Evolutionary conservation across 805 yeast species (phyloP).

Genomic region (Candida berthetii): DNA sequence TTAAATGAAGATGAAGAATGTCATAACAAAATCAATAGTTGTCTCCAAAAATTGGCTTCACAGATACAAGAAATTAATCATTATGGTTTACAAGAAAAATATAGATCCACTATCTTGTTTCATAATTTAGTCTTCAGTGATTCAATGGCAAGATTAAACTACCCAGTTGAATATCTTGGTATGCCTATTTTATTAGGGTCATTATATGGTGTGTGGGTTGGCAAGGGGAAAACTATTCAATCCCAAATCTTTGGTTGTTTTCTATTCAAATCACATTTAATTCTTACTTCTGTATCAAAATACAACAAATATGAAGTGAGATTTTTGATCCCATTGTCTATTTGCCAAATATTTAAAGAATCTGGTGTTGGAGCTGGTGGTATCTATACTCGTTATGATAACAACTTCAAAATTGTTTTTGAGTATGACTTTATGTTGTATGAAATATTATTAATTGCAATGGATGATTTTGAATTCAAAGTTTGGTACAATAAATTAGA

Average conservation of each 20-base stretch:
- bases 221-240: constrained; percentile 7
- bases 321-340: constrained; percentile 43
- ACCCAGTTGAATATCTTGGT: constrained; percentile 42
- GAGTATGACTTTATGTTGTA: constrained; percentile 34
- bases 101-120: constrained; percentile 10
- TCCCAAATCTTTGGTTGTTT: constrained; percentile 27
- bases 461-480: constrained; percentile 25
- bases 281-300: constrained; percentile 27
- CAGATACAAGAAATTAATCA: constrained; percentile 24
- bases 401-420: constrained; percentile 37
- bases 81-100: constrained; percentile 18
- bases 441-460: constrained; percentile 36
- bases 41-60: constrained; percentile 12
- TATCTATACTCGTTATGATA: constrained; percentile 23
- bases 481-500: constrained; percentile 35
- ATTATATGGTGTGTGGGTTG: constrained; percentile 32
- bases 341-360: constrained; percentile 20
- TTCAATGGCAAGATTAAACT: constrained; percentile 7
- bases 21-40: constrained; percentile 9
- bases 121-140: constrained; percentile 8
- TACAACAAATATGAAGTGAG: constrained; percentile 24
- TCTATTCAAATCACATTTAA: constrained; percentile 45
- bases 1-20: constrained; percentile 12
- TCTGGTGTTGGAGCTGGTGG: constrained; percentile 22
- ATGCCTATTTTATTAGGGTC: constrained; percentile 37